Percentiles rank a stretch among this genome's conserved stretches.
Conservation (phyloP, 2,329 filamentous ascomycete species). For the Arthroderma uncinatum region DNA sequence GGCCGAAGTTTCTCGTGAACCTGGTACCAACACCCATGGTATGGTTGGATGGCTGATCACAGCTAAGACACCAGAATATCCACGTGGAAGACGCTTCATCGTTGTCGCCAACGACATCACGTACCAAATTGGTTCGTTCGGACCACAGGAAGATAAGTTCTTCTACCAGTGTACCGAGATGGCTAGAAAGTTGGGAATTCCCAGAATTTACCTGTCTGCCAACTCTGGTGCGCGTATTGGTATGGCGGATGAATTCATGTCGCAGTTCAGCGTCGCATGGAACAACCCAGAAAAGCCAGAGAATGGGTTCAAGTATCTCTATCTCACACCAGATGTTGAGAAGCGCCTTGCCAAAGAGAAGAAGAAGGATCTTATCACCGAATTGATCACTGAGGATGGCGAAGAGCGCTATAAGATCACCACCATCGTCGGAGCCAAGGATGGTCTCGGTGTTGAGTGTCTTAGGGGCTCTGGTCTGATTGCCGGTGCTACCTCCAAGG, state of each 20-base stretch:
- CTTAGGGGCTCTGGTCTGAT: slow-evolving; percentile 94
- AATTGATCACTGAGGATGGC: slow-evolving; percentile 72
- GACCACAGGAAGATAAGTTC: slow-evolving; percentile 91
- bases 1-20: slow-evolving; percentile 84
- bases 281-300: slow-evolving; percentile 73
- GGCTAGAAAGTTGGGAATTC: slow-evolving; percentile 85
- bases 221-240: slow-evolving; percentile 98
- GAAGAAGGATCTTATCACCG: slow-evolving; percentile 69
- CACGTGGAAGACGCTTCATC: slow-evolving; percentile 80
- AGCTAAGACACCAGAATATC: slow-evolving; percentile 90
- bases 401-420: slow-evolving; percentile 90
- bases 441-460: slow-evolving; percentile 95
- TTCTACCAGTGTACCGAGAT: slow-evolving; percentile 99
- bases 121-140: slow-evolving; percentile 96
- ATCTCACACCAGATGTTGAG: slow-evolving; percentile 77
- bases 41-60: slow-evolving; percentile 99
- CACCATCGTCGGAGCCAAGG: slow-evolving; percentile 83
- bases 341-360: slow-evolving; percentile 72
- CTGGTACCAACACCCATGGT: slow-evolving; percentile 88
- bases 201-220: slow-evolving; percentile 92
- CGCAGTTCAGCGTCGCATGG: slow-evolving; percentile 95
- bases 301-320: slow-evolving; percentile 91
- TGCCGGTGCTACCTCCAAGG: slow-evolving; percentile 89
- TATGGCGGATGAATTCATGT: slow-evolving; percentile 91
- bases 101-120: slow-evolving; percentile 99